Base-by-base conservation (phyloP, 805 yeast species). In the Candida tibetensis region DNA sequence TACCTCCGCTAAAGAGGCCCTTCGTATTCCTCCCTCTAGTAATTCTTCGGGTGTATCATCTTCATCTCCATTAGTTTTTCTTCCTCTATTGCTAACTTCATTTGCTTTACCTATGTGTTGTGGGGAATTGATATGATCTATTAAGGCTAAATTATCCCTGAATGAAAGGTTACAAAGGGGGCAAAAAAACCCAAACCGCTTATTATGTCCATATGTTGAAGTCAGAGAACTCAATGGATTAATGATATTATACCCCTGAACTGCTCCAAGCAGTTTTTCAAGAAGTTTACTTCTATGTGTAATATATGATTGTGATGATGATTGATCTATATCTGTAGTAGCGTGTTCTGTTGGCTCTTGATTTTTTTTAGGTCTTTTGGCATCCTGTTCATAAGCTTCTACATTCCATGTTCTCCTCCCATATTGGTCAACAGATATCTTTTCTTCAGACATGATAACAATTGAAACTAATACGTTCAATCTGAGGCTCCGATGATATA, bases 151-250 rank as follows among this genome's bases (percentile, higher is more conserved):
- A 40, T 85, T 83, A 56, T 93, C 97, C 53, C 88, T 81, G 62
- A 78, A 91, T 2, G 91, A 82, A 41, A 86, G 58, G 45, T 82
- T 77, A 60, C 99, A 93, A 1, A 77, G 58, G 8, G 82, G 85
- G 61, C 99, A 93, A 49, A 76, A 76, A 60, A 91, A 91, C 16
- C 97, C 96, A 43, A 86, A 85, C 17, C 85, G 77, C 72, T 37
- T 88, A 78, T 44, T 65, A 30, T 48, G 60, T 37, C 54, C 69
- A 47, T 13, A 54, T 1, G 51, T 35, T 4, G 52, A 14, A 7
- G 50, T 39, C 2, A 7, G 9, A 16, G 25, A 22, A 13, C 32
- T 44, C 38, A 28, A 47, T 26, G 55, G 63, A 26, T 55, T 60
- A 18, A 69, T 53, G 3, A 69, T 41, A 10, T 66, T 69, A 40